Base-by-base conservation (phyloP, 495 filamentous ascomycete genomes). In the Neurospora sp. region DNA sequence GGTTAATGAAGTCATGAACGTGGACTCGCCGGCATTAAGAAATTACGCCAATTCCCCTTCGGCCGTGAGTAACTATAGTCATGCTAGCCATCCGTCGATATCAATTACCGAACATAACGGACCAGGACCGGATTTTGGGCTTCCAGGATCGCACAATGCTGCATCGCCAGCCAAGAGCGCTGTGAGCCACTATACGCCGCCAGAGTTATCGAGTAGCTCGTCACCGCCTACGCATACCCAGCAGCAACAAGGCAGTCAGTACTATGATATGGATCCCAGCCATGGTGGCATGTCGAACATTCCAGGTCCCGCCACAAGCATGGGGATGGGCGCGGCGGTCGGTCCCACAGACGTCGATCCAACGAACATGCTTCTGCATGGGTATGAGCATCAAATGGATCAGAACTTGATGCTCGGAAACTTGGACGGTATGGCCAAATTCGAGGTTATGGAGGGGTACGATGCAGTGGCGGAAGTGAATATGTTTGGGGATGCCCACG, bases 151-250 rank as follows among this genome's bases (percentile, higher is more conserved):
- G 2, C 78, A 81, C 27, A 80, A 79, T 53, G 83, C 85, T 1
- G 76, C 75, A 18, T 86, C 86, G 66, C 86, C 86, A 7, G 81
- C 83, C 37, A 86, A 85, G 79, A 84, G 81, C 70, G 77, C 78
- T 40, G 77, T 76, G 3, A 80, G 74, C 71, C 75, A 78, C 71
- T 76, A 74, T 75, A 79, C 80, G 11, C 77, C 81, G 35, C 78
- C 81, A 27, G 79, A 80, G 68, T 76, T 83, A 11, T 81, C 86
- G 37, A 81, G 83, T 40, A 83, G 84, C 18, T 86, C 85, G 18
- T 84, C 85, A 39, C 81, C 85, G 86, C 69, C 76, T 80, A 48
- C 44, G 59, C 61, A 66, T 70, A 69, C 37, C 27, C 70, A 42
- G 66, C 48, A 41, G 35, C 66, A 78, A 75, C 53, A 35, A 61